Evolutionary conservation across 176 grass and related monocot species (phyloP), one percentile per base, ranked within the genome.

Genomic region (Bromus sterilis): DNA sequence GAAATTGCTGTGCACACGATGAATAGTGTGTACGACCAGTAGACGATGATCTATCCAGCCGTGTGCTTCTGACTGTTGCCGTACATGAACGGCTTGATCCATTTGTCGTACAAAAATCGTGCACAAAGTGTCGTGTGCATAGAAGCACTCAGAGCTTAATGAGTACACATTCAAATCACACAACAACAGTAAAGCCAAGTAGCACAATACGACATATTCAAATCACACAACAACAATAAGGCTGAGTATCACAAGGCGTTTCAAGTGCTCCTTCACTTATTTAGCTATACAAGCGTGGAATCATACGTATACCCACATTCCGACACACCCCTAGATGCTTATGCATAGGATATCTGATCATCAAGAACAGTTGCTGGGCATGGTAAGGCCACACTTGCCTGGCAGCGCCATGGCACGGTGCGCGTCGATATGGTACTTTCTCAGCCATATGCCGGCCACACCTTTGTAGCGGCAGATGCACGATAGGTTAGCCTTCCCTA

Each of bases 381-480:
- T 58, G 30, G 60, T 18, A 60, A 79, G 77, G 32, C 46, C 78
- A 15, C 78, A 80, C 23, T 80, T 69, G 32, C 46, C 46, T 1
- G 78, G 78, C 25, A 94, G 71, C 28, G 86, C 78, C 93, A 92
- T 88, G 56, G 93, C 87, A 4, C 90, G 75, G 46, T 30, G 56
- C 4, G 89, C 77, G 63, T 95, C 84, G 37, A 95, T 92, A 56
- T 91, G 87, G 24, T 89, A 87, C 32, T 84, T 81, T 34, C 85
- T 91, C 69, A 95, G 37, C 72, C 88, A 76, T 18, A 86, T 58
- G 42, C 71, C 70, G 8, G 56, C 57, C 5, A 89, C 78, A 24
- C 86, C 78, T 33, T 76, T 77, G 69, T 95, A 95, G 0, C 84
- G 88, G 79, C 93, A 95, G 58, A 92, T 62, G 80, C 89, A 95